Conservation (phyloP, 225 moss, liverwort and hornwort species). For the Polytrichum commune region DNA sequence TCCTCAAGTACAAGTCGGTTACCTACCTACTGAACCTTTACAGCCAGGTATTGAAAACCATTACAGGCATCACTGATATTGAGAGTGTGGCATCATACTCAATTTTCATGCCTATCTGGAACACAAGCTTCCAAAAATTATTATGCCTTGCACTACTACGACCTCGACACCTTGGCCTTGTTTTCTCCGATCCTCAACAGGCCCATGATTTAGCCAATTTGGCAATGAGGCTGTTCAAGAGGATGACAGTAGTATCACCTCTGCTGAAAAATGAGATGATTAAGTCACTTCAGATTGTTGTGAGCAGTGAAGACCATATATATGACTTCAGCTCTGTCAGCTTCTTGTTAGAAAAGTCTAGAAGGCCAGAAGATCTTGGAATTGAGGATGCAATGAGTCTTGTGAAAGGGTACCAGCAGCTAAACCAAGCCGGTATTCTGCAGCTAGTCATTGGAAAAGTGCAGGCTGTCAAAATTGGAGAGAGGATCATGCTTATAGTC, state of each 20-base stretch:
- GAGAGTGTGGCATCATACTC: constrained; percentile 20
- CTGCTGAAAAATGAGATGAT: constrained; percentile 53
- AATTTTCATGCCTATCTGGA: constrained; percentile 39
- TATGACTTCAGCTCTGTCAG: constrained; percentile 54
- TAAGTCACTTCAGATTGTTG: constrained; percentile 40
- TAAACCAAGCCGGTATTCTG: constrained; percentile 62
- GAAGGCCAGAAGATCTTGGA: constrained; percentile 18
- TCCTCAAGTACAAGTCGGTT: constrained; percentile 48
- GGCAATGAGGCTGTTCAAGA: constrained; percentile 55
- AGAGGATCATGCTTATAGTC: constrained; percentile 55
- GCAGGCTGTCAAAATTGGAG: constrained; percentile 57
- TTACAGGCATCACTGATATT: constrained; percentile 17
- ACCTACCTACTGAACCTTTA: constrained; percentile 50
- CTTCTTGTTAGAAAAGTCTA: constrained; percentile 33
- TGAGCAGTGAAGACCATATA: constrained; percentile 43
- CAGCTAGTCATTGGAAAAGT: constrained; percentile 51
- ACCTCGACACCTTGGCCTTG: constrained; percentile 71
- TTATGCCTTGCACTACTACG: constrained; percentile 60
- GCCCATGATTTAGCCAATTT: constrained; percentile 70
- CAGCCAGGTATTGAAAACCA: constrained; percentile 49
- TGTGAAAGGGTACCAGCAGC: constrained; percentile 78
- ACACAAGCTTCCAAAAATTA: constrained; percentile 46
- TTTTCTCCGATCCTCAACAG: constrained; percentile 48
- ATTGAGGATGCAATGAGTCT: constrained; percentile 76
- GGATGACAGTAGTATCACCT: constrained; percentile 48